Evolutionary conservation across 1,139 yeast genomes (phyloP), one percentile per base, ranked within the genome.

Genomic region (Casaregolazyma suthepensis): DNA sequence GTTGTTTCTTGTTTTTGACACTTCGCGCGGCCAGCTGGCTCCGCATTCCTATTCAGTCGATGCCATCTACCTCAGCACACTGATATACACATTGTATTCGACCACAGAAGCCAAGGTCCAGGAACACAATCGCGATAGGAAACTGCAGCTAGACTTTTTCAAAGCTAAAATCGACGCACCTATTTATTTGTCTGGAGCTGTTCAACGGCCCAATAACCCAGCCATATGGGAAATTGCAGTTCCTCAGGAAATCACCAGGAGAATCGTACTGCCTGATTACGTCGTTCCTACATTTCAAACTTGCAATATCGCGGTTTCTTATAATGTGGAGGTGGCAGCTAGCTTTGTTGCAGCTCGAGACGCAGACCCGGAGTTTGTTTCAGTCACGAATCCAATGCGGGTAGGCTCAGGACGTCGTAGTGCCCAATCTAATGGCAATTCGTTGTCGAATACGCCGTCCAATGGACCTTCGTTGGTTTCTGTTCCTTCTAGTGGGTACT

Each of bases 261-360:
- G 75, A 55, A 75, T 79, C 37, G 63, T 72, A 0, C 62, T 93
- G 13, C 85, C 87, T 0, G 77, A 73, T 48, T 66, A 72, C 53
- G 66, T 81, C 7, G 68, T 81, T 0, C 87, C 87, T 1, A 71
- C 79, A 5, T 83, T 83, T 65, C 69, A 66, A 42, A 79, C 83
- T 2, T 83, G 88, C 64, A 82, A 82, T 63, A 75, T 83, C 15
- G 64, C 74, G 3, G 70, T 87, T 48, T 63, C 61, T n/a, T 82
- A 83, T 61, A 64, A 67, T 12, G 57, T 82, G 45, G 66, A 66
- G 18, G 68, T 82, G 1, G 65, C 66, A 2, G 82, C 74, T 1
- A 82, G 79, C 2, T 72, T 83, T 54, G 68, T 80, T 9, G 55
- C 61, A 3, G 67, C 63, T 61, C 65, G 9, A 46, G 19, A 52